Percentiles rank a stretch among this genome's conserved stretches.
Evolutionary conservation across 352 stramenopile genomes (phyloP).

Genomic region (Thalassiosira livingstoniorum): DNA sequence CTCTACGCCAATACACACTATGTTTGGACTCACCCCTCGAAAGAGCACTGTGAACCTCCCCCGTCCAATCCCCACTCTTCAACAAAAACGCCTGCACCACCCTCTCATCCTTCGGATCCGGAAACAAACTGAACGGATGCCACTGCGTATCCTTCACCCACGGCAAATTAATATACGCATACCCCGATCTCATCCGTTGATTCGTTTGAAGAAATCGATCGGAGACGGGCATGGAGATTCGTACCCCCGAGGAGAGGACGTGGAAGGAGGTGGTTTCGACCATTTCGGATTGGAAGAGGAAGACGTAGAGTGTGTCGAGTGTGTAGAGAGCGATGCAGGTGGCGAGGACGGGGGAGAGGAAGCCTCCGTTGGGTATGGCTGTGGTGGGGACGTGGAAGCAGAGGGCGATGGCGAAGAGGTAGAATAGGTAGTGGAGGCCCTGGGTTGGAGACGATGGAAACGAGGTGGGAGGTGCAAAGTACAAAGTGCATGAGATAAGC

Average conservation of each 20-base stretch:
- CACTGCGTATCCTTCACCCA: slow-evolving; percentile 56
- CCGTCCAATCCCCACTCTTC: slow-evolving; percentile 59
- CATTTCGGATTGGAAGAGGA: neutral
- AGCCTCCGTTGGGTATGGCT: slow-evolving; percentile 57
- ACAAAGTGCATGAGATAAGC: no score
- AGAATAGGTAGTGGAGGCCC: slow-evolving; percentile 62
- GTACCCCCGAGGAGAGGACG: neutral
- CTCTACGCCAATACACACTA: no score
- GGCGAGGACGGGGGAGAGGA: slow-evolving; percentile 31
- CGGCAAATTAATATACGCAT: slow-evolving; percentile 50
- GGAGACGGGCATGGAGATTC: slow-evolving; percentile 30
- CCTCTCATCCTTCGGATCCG: slow-evolving; percentile 40
- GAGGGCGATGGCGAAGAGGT: slow-evolving; percentile 42
- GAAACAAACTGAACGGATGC: slow-evolving; percentile 60
- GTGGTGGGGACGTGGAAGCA: slow-evolving; percentile 47
- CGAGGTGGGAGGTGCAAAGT: no score
- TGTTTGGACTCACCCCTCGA: no score
- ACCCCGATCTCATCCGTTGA: no score
- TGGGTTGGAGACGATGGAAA: no score
- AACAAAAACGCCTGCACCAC: slow-evolving; percentile 49
- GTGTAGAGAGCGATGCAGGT: slow-evolving; percentile 11
- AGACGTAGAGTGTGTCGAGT: slow-evolving; percentile 1
- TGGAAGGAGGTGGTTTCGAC: slow-evolving; percentile 7
- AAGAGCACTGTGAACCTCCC: slow-evolving; percentile 35
- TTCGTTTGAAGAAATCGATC: slow-evolving; percentile 23